Conservation (phyloP, 805 yeast species). For the Yamadazyma tumulicola region DNA sequence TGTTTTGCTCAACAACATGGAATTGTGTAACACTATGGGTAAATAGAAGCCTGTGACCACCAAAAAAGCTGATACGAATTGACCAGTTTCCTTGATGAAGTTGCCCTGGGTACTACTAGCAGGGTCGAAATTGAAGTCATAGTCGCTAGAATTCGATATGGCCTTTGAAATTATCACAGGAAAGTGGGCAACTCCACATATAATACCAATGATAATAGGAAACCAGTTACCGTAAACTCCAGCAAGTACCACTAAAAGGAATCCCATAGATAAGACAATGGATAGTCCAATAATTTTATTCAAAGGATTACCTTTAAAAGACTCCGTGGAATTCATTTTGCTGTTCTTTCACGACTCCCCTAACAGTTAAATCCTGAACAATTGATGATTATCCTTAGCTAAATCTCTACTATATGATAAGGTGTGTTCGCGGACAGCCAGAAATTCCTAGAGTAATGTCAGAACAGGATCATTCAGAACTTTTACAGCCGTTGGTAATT, state of each 20-base stretch:
- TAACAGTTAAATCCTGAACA: no score
- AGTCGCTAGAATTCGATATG: slow-evolving; percentile 30
- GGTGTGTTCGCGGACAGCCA: no score
- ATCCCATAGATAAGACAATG: slow-evolving; percentile 81
- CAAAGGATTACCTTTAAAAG: slow-evolving; percentile 49
- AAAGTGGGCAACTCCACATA: slow-evolving; percentile 39
- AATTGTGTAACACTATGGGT: slow-evolving; percentile 76
- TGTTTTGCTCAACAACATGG: slow-evolving; percentile 60
- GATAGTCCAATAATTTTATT: slow-evolving; percentile 76
- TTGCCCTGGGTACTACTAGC: slow-evolving; percentile 25
- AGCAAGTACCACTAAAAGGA: slow-evolving; percentile 80
- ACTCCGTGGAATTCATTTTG: slow-evolving; percentile 19
- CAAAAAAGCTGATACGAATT: slow-evolving; percentile 73
- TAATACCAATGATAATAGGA: slow-evolving; percentile 65
- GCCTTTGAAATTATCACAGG: slow-evolving; percentile 35
- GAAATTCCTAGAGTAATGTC: no score
- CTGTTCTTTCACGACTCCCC: no score
- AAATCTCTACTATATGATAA: no score
- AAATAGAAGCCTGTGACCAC: slow-evolving; percentile 69
- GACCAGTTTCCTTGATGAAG: slow-evolving; percentile 69
- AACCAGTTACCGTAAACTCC: slow-evolving; percentile 89
- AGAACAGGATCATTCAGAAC: slow-evolving; percentile 9
- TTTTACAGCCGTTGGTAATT: slow-evolving; percentile 12
- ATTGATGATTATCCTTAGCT: no score
- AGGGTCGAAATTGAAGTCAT: slow-evolving; percentile 43